A percentile compares a stretch with the other conserved stretches of the same genome.
Evolutionary conservation across 1,284 basidiomycete species (phyloP).

Genomic region (Entoloma clypeatum): DNA sequence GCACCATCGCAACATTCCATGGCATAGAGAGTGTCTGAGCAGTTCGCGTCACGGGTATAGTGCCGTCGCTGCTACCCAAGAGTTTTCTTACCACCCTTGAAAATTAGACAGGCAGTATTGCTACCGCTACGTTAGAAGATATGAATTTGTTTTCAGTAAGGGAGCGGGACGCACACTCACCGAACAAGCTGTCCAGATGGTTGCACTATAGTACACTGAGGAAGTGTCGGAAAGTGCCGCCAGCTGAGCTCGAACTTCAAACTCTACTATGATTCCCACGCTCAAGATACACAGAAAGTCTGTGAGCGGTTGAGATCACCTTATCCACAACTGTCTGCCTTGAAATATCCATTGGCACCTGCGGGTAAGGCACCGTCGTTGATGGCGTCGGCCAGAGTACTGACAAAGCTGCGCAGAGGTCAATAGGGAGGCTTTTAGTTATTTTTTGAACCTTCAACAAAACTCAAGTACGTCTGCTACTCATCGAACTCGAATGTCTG

Average conservation of each 20-base stretch:
- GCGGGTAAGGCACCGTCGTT: slow-evolving; percentile 36
- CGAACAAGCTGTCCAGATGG: too few relatives aligned
- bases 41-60: slow-evolving; percentile 15
- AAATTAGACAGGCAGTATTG: slow-evolving; percentile 1
- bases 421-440: slow-evolving; percentile 77
- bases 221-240: slow-evolving; percentile 20
- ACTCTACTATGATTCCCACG: slow-evolving; percentile 25
- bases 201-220: slow-evolving; percentile 9
- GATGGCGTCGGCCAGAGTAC: background rate
- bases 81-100: background rate
- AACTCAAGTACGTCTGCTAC: slow-evolving; percentile 16
- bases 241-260: slow-evolving; percentile 30
- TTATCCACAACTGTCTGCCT: slow-evolving; percentile 50
- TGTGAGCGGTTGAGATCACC: slow-evolving; percentile 17
- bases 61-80: slow-evolving; percentile 12
- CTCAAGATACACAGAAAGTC: slow-evolving; percentile 32
- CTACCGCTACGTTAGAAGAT: too few relatives aligned
- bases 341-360: slow-evolving; percentile 89
- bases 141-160: too few relatives aligned
- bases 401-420: slow-evolving; percentile 50
- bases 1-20: slow-evolving; percentile 52
- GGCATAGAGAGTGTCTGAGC: slow-evolving; percentile 28
- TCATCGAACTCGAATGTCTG: slow-evolving; percentile 2
- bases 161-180: too few relatives aligned
- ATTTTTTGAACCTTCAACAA: slow-evolving; percentile 21